phyloP scores from a whole-genome alignment of 2,329 filamentous ascomycete species.

The Phaeosphaeria sp. region DNA sequence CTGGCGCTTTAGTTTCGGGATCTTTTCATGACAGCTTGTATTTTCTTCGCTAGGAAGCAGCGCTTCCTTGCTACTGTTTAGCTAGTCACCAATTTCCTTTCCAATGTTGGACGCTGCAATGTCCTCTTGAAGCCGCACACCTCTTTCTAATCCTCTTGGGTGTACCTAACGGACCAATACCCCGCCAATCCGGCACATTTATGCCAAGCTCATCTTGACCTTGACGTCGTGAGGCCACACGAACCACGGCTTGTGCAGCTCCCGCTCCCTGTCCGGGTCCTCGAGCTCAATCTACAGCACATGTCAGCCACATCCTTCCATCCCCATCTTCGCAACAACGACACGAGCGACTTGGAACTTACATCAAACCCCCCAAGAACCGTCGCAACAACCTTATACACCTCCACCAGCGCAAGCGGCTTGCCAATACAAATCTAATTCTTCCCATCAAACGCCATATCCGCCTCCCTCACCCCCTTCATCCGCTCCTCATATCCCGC shows the following conservation, averaged over 20 bases:
- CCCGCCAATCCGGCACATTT: slow-evolving; percentile 6
- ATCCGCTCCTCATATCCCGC: not conserved
- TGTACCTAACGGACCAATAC: too few species aligned
- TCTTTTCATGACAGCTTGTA: too few species aligned
- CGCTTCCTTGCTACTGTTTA: too few species aligned
- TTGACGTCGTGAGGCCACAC: slow-evolving; percentile 46
- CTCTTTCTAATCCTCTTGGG: not conserved
- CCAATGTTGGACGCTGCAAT: too few species aligned
- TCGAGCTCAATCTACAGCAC: slow-evolving; percentile 43
- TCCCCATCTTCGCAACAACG: too few species aligned
- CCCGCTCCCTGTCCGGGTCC: slow-evolving; percentile 47
- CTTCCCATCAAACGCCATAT: slow-evolving; percentile 40
- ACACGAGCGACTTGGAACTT: too few species aligned
- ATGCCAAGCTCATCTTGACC: slow-evolving; percentile 28
- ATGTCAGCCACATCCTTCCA: not conserved
- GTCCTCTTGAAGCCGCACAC: too few species aligned
- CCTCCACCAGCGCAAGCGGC: slow-evolving; percentile 37
- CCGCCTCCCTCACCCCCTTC: slow-evolving; percentile 43
- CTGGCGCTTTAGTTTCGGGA: too few species aligned
- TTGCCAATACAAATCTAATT: slow-evolving; percentile 39
- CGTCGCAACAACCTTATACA: slow-evolving; percentile 61
- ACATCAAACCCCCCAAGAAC: slow-evolving; percentile 55
- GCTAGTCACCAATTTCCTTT: too few species aligned
- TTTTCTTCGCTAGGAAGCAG: too few species aligned
- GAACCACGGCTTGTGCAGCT: slow-evolving; percentile 52